A percentile compares a stretch with the other conserved stretches of the same genome.
Conservation (phyloP, 176 grass and related monocot species). For the Paspalum vaginatum region DNA sequence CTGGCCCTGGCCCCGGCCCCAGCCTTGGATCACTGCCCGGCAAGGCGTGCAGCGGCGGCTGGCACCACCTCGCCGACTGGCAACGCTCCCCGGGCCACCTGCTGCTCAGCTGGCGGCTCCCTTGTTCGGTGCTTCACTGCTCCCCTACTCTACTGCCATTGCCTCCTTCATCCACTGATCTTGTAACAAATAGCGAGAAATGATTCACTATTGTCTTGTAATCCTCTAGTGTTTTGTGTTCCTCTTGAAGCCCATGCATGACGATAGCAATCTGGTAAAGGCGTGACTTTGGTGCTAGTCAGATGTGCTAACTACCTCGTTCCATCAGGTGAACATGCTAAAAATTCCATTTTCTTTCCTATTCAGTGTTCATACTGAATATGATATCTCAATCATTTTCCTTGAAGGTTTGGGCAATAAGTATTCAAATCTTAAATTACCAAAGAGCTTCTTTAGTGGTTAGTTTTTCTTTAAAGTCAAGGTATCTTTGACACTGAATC, state of each 20-base stretch:
- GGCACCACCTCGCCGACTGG: too few species aligned
- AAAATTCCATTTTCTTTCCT: conserved; percentile 10
- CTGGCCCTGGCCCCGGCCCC: too few species aligned
- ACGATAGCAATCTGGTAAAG: conserved; percentile 62
- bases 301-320: conserved; percentile 81
- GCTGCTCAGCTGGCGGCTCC: too few species aligned
- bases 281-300: conserved; percentile 76
- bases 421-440: conserved; percentile 81
- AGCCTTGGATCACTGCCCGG: too few species aligned
- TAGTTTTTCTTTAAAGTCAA: conserved; percentile 84
- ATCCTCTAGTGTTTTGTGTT: conserved; percentile 72
- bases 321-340: conserved; percentile 64
- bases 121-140: too few species aligned
- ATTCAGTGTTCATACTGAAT: conserved; percentile 2
- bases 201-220: conserved; percentile 5
- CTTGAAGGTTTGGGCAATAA: conserved; percentile 66
- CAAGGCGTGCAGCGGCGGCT: too few species aligned
- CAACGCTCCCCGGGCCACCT: too few species aligned
- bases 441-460: conserved; percentile 63
- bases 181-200: background rate
- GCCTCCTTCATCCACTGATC: too few species aligned
- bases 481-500: conserved; percentile 32
- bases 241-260: conserved; percentile 69
- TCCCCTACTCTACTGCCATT: too few species aligned
- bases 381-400: conserved; percentile 30